These are phyloP conservation scores for Metschnikowia koreensis DNA, from an alignment of 805 yeast genomes.

Conservation along the genomic window DNA sequence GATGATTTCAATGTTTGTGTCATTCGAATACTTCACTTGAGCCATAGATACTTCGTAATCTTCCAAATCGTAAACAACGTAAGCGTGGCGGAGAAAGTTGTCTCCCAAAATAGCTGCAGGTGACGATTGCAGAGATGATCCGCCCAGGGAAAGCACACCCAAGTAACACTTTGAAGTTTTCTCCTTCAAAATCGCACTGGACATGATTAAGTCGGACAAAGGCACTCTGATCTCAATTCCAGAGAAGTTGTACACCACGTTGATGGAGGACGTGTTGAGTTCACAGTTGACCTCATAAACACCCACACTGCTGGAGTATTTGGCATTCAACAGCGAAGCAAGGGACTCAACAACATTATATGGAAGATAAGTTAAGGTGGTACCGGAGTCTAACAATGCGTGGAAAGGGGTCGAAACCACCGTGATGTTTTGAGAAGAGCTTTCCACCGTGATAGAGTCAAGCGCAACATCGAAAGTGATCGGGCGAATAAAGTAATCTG, in stretches of 20 bases:
- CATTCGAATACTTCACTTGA: conserved; percentile 28
- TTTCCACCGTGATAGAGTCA: conserved; percentile 31
- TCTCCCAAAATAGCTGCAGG: conserved; percentile 58
- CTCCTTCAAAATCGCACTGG: conserved; percentile 3
- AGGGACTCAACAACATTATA: conserved; percentile 20
- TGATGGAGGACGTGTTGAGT: conserved; percentile 9
- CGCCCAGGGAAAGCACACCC: conserved; percentile 18
- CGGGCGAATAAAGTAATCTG: conserved; percentile 24
- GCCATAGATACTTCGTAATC: conserved; percentile 57
- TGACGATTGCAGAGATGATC: conserved; percentile 26
- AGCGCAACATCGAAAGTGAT: conserved; percentile 51
- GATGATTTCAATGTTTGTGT: conserved; percentile 47
- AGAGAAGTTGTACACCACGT: conserved; percentile 48
- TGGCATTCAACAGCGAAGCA: conserved; percentile 10
- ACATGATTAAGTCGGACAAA: conserved; percentile 27
- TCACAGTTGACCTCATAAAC: conserved; percentile 12
- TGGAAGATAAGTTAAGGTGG: conserved; percentile 53
- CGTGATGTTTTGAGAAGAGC: conserved; percentile 12
- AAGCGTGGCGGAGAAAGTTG: conserved; percentile 59
- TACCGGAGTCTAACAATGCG: conserved; percentile 50
- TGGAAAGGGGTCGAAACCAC: conserved; percentile 7
- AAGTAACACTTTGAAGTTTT: conserved; percentile 22
- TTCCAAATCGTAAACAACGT: conserved; percentile 64
- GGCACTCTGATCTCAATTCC: conserved; percentile 56
- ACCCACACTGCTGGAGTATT: neutral